phyloP scores from a whole-genome alignment of 805 yeast genomes.

The Lachancea quebecensis region DNA sequence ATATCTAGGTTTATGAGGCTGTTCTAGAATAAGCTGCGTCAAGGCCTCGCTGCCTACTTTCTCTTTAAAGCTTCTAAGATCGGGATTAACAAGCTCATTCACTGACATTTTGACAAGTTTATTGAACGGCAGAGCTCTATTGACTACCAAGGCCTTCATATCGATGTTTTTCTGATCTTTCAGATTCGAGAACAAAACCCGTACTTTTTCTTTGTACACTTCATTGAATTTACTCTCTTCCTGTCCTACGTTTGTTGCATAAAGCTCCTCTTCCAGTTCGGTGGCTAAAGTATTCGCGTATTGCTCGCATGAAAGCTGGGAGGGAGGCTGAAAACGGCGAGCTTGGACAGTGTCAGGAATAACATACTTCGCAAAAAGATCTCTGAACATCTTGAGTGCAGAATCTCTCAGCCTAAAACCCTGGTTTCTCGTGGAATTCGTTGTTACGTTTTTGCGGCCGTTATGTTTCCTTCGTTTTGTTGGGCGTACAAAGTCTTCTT shows the following conservation, averaged over 20 bases:
- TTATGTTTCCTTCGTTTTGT: background rate
- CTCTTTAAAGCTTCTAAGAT: constrained; percentile 61
- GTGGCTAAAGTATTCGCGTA: constrained; percentile 42
- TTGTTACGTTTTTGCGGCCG: constrained; percentile 2
- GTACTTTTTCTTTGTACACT: constrained; percentile 56
- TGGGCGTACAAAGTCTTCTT: background rate
- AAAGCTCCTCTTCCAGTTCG: constrained; percentile 47
- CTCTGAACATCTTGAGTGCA: constrained; percentile 46
- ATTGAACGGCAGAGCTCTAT: constrained; percentile 45
- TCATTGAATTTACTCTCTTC: constrained; percentile 18
- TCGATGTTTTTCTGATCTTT: constrained; percentile 48
- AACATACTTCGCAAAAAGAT: constrained; percentile 37
- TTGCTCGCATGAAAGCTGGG: constrained; percentile 30
- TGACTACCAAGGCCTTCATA: constrained; percentile 51
- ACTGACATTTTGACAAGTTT: constrained; percentile 59
- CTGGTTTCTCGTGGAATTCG: constrained; percentile 9
- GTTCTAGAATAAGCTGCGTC: constrained; percentile 58
- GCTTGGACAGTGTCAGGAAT: constrained; percentile 21
- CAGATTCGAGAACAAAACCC: constrained; percentile 58
- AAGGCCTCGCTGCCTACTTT: constrained; percentile 64
- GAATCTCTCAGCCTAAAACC: constrained; percentile 37
- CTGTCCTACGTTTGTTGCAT: constrained; percentile 31
- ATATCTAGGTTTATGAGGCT: constrained; percentile 53
- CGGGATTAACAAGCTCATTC: constrained; percentile 75
- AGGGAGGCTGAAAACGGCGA: constrained; percentile 21